These are phyloP conservation scores for Aspergillus nanangensis DNA, from an alignment of 495 filamentous ascomycete genomes.

Conservation along the genomic window DNA sequence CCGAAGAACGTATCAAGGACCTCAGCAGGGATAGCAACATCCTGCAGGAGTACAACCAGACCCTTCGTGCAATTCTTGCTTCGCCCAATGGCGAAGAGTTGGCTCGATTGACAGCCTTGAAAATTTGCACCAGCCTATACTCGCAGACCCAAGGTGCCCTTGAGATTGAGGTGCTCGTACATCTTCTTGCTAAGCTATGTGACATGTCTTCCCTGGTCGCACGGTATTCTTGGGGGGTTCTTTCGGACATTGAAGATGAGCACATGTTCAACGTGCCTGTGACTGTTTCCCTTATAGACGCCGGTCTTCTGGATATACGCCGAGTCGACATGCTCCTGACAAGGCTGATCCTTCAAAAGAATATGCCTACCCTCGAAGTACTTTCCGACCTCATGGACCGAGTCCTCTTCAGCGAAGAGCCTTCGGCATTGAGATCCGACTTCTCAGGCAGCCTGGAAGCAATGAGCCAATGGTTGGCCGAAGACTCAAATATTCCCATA, in stretches of 20 bases:
- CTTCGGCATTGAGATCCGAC: conserved; percentile 74
- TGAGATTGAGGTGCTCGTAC: conserved; percentile 77
- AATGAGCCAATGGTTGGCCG: conserved; percentile 74
- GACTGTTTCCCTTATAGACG: conserved; percentile 70
- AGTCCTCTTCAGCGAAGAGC: conserved; percentile 70
- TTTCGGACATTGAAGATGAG: conserved; percentile 66
- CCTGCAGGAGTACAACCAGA: conserved; percentile 59
- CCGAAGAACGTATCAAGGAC: conserved; percentile 67
- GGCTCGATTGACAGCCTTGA: conserved; percentile 61
- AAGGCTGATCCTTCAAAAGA: conserved; percentile 63
- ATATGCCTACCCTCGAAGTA: conserved; percentile 66
- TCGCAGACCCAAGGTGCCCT: conserved; percentile 53
- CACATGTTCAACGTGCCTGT: conserved; percentile 74
- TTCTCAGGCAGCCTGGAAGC: conserved; percentile 79
- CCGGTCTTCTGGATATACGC: conserved; percentile 68
- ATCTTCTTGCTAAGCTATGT: conserved; percentile 76
- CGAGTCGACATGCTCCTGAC: conserved; percentile 75
- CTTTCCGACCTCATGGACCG: conserved; percentile 70
- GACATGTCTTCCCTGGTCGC: conserved; percentile 69
- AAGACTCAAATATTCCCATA: conserved; percentile 61
- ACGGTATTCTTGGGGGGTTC: conserved; percentile 60
- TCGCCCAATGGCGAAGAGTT: conserved; percentile 59
- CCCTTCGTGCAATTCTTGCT: conserved; percentile 44
- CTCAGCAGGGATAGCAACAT: conserved; percentile 60
- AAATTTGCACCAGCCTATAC: conserved; percentile 68